Conservation (phyloP, 257 asterid species). For the Plantago major region DNA sequence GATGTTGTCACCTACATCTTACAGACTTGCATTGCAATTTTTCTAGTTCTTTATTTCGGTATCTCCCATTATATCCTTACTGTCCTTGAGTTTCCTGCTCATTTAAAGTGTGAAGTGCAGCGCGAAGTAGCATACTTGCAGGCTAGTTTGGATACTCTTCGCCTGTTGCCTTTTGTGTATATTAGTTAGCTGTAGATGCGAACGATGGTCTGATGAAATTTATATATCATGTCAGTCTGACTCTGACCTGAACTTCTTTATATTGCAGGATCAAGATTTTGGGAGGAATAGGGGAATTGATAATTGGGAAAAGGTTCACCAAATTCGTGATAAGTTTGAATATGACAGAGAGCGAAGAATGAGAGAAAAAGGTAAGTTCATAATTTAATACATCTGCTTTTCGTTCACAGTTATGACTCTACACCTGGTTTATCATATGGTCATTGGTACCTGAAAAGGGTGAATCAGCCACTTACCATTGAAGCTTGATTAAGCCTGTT, state of each 20-base stretch:
- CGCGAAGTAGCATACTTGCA: too few species aligned
- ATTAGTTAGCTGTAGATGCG: not conserved
- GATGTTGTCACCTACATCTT: too few species aligned
- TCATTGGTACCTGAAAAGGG: conserved; percentile 4
- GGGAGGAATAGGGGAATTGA: conserved; percentile 42
- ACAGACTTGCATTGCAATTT: too few species aligned
- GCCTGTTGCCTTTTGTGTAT: not conserved
- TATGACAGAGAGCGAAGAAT: conserved; percentile 86
- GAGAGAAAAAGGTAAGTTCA: conserved; percentile 70
- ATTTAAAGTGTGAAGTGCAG: too few species aligned
- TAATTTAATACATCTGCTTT: conserved; percentile 12
- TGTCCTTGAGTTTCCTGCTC: too few species aligned
- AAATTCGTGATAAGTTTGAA: conserved; percentile 89
- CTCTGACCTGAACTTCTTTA: conserved; percentile 14
- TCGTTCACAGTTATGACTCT: not conserved
- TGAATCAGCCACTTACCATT: not conserved
- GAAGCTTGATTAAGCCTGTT: not conserved
- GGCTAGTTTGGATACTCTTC: too few species aligned
- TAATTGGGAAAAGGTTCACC: conserved; percentile 62
- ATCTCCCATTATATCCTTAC: too few species aligned
- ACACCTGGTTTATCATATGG: conserved; percentile 9
- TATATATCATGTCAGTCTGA: conserved; percentile 5
- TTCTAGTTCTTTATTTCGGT: too few species aligned
- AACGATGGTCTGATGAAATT: not conserved
- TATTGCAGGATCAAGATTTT: conserved; percentile 50